Percentiles rank a stretch among this genome's conserved stretches.
Conservation (phyloP, 768 basidiomycete species). For the Russula sp. region DNA sequence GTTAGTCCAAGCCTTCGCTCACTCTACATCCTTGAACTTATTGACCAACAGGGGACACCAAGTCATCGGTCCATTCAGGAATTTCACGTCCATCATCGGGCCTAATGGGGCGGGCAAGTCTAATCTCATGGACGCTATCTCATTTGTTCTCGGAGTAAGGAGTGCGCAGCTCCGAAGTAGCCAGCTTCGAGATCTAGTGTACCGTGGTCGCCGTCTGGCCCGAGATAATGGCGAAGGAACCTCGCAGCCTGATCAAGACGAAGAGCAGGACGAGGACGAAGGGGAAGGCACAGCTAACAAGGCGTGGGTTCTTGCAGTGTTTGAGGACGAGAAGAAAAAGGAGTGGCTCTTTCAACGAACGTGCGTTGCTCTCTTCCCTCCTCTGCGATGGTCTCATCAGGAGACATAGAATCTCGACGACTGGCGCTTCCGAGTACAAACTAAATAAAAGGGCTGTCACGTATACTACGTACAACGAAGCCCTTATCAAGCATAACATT, state of each 20-base stretch:
- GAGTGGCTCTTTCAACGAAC: constrained; percentile 91
- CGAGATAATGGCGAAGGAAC: constrained; percentile 36
- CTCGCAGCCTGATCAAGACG: constrained; percentile 34
- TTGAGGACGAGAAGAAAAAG: constrained; percentile 63
- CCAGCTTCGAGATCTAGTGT: constrained; percentile 92
- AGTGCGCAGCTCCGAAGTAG: constrained; percentile 88
- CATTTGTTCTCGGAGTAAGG: constrained; percentile 95
- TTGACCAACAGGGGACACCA: constrained; percentile 55
- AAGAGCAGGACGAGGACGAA: constrained; percentile 42
- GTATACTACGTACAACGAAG: constrained; percentile 82
- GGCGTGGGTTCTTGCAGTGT: constrained; percentile 95
- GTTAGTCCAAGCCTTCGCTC: constrained; percentile 27
- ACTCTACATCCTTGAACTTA: background rate
- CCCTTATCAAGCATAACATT: constrained; percentile 84
- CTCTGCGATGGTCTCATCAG: background rate
- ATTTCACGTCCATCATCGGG: constrained; percentile 94
- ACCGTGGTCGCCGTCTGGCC: constrained; percentile 76
- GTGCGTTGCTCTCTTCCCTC: constrained; percentile 40
- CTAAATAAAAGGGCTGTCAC: constrained; percentile 77
- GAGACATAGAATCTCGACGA: constrained; percentile 67
- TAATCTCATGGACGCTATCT: constrained; percentile 99
- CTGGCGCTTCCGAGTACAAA: constrained; percentile 86
- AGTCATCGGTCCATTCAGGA: constrained; percentile 82
- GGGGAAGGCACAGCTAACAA: constrained; percentile 84
- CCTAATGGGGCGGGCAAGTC: constrained; percentile 99